Conservation (phyloP, 306 rosid species). For the Neltuma alba region DNA sequence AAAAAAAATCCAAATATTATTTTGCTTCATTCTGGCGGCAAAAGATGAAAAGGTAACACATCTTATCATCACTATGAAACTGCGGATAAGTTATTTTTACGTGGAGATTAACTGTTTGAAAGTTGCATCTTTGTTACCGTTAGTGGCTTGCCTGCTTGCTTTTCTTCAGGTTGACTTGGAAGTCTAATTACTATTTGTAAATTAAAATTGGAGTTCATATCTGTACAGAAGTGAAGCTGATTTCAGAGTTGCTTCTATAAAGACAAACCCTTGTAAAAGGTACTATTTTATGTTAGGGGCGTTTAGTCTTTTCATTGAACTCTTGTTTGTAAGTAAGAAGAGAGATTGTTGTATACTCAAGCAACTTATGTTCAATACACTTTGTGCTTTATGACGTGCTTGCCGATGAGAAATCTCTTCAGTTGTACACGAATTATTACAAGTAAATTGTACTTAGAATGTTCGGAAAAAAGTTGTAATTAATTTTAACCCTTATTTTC, state of each 20-base stretch:
- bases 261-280: conserved; percentile 34
- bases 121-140: conserved; percentile 44
- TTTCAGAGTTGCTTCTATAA: conserved; percentile 39
- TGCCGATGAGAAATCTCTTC: conserved; percentile 10
- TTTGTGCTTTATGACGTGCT: conserved; percentile 18
- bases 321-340: conserved; percentile 12
- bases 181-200: conserved; percentile 42
- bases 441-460: background rate
- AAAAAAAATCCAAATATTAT: conserved; percentile 34
- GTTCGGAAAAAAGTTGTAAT: background rate
- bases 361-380: conserved; percentile 4
- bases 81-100: conserved; percentile 35
- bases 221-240: conserved; percentile 53
- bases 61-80: conserved; percentile 33
- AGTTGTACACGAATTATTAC: background rate
- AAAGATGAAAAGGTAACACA: conserved; percentile 41
- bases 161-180: conserved; percentile 36
- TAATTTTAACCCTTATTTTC: too few species aligned
- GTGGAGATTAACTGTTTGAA: conserved; percentile 36
- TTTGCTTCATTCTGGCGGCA: conserved; percentile 44
- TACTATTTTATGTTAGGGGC: conserved; percentile 21
- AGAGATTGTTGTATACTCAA: conserved; percentile 6
- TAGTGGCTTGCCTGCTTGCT: conserved; percentile 43
- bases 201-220: conserved; percentile 43
- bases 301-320: background rate